These are phyloP conservation scores for Alectoria sarmentosa DNA, from an alignment of 495 filamentous ascomycete genomes.

Conservation along the genomic window DNA sequence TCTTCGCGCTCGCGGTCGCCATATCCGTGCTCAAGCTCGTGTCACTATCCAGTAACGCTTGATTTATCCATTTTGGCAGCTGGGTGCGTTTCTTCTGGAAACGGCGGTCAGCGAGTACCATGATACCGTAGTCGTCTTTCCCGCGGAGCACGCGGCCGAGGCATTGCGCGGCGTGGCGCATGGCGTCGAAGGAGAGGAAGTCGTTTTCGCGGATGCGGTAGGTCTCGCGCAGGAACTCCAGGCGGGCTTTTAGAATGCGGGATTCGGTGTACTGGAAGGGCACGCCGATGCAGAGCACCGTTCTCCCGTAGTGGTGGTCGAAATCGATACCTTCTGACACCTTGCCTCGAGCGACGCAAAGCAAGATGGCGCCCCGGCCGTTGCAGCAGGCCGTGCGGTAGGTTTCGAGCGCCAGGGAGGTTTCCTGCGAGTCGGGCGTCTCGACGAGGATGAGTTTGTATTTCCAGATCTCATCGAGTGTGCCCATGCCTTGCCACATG, in stretches of 20 bases:
- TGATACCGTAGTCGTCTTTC: conserved; percentile 98
- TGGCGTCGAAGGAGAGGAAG: conserved; percentile 97
- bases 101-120: conserved; percentile 90
- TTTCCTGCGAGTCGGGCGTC: conserved; percentile 96
- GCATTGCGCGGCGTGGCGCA: conserved; percentile 96
- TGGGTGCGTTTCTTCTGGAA: conserved; percentile 86
- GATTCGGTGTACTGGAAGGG: conserved; percentile 99
- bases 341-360: conserved; percentile 94
- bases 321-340: conserved; percentile 98
- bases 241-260: conserved; percentile 88
- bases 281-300: conserved; percentile 93
- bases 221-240: conserved; percentile 93
- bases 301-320: conserved; percentile 96
- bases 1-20: conserved; percentile 80
- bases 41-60: conserved; percentile 75
- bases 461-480: conserved; percentile 97
- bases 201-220: conserved; percentile 97
- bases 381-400: conserved; percentile 97
- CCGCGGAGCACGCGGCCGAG: conserved; percentile 91
- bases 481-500: conserved; percentile 99
- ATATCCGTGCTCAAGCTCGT: conserved; percentile 90
- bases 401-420: conserved; percentile 88
- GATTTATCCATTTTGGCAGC: conserved; percentile 95
- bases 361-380: conserved; percentile 83
- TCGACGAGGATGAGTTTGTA: conserved; percentile 98